Percentiles rank a stretch among this genome's conserved stretches.
Conservation (phyloP, 345 rosid species). For the Turnera subulata region DNA sequence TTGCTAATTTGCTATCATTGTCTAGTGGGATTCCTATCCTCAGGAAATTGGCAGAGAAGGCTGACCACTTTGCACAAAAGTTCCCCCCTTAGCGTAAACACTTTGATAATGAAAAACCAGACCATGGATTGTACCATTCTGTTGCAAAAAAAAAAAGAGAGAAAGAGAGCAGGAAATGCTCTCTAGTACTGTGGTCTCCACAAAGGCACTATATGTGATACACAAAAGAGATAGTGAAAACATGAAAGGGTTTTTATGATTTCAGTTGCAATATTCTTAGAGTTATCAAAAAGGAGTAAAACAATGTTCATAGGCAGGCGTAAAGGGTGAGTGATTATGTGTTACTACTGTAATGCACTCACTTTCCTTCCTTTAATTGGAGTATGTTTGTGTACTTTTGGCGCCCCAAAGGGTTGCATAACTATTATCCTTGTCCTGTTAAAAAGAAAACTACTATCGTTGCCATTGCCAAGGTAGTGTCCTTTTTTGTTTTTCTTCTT, state of each 20-base stretch:
- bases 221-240: no score
- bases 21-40: neutral
- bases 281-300: no score
- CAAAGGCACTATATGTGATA: slow-evolving; percentile 3
- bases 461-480: no score
- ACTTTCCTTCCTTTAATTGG: neutral
- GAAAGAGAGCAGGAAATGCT: no score
- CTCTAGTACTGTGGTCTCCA: slow-evolving; percentile 17
- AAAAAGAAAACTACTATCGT: no score
- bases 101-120: neutral
- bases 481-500: no score
- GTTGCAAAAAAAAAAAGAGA: neutral
- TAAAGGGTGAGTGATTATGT: neutral
- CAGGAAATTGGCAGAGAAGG: neutral
- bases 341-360: slow-evolving; percentile 7
- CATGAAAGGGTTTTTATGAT: no score
- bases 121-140: neutral
- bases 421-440: no score
- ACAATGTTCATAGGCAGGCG: no score
- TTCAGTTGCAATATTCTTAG: no score
- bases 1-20: neutral
- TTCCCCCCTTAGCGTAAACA: neutral
- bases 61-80: neutral
- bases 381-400: neutral
- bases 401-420: neutral